Conservation (phyloP, 2,329 filamentous ascomycete species). For the Fusarium agapanthi region DNA sequence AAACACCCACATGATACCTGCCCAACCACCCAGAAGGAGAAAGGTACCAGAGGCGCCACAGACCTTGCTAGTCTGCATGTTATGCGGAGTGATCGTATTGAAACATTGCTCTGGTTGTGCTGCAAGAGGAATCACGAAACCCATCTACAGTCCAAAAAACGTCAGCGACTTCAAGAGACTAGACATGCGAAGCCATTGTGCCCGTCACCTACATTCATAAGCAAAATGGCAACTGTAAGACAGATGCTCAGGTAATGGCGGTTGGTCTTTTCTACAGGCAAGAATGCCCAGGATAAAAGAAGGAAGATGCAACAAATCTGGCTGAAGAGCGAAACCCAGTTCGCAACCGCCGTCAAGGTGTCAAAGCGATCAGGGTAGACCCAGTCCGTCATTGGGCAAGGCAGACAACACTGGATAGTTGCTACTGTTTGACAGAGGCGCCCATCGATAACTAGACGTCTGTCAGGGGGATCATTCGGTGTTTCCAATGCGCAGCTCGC, state of each 20-base stretch:
- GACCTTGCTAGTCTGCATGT: conserved; percentile 82
- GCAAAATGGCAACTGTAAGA: conserved; percentile 75
- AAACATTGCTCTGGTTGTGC: conserved; percentile 83
- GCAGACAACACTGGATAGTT: conserved; percentile 78
- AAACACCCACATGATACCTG: conserved; percentile 89
- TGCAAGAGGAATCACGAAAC: conserved; percentile 88
- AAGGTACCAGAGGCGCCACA: conserved; percentile 91
- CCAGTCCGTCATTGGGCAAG: conserved; percentile 88
- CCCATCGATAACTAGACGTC: conserved; percentile 62
- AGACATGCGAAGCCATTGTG: not conserved
- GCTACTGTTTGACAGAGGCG: conserved; percentile 60
- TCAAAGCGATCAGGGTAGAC: conserved; percentile 68
- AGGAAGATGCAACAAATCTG: conserved; percentile 78
- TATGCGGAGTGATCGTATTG: conserved; percentile 90
- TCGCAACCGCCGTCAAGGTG: conserved; percentile 70
- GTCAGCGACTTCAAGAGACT: conserved; percentile 27
- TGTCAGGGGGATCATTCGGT: conserved; percentile 7
- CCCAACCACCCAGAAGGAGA: conserved; percentile 85
- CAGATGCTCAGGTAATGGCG: conserved; percentile 94
- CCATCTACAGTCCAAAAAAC: conserved; percentile 64
- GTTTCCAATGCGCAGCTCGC: conserved; percentile 6
- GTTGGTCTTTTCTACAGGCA: conserved; percentile 89
- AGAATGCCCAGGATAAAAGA: conserved; percentile 77
- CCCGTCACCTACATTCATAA: conserved; percentile 76
- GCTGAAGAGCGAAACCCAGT: conserved; percentile 83